Base-by-base conservation (phyloP, 148 eudicot species). In the Silene conica region DNA sequence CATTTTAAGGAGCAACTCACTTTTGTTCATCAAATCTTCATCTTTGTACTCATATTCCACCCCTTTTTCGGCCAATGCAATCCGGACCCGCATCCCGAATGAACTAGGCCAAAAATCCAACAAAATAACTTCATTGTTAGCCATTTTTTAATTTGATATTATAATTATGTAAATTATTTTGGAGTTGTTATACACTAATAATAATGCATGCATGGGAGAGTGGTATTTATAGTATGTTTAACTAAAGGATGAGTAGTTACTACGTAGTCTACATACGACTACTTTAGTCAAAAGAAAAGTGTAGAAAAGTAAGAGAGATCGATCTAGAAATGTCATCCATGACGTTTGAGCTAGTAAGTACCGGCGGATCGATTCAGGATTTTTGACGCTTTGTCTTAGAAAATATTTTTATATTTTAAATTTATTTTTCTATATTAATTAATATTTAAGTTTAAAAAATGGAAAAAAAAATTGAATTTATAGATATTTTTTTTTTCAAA, bases 61-160 rank as follows among this genome's bases (percentile, higher is more conserved):
- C 11, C 76, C 79, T 43, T 82, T 84, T 7, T 84, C 87, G 3
- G 50, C 77, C 21, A 84, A 46, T 13, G 85, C 85, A 0, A 84
- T 69, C 22, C 79, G 77, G 0, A 72, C 81, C 41, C 87, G 74
- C 73, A 77, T 71, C 8, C 85, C 87, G 55, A 58, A 84, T 23
- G 80, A 79, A 21, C 87, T 84, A 14, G 75, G 9, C 85, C 81
- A 82, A 63, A 60, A 82, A 58, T 74, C 79, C n/a, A 84, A 65
- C 54, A 84, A 60, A 5, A 74, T 38, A 34, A 82, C 73, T 63
- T 79, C 81, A 5, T 79, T 79, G 1, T 79, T 79, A 23, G 18
- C 64, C 71, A 57, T 70, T 19, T 43, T 15, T 54, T 11, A 38
- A 38, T 3, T 12, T 25, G 2, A 6, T 7, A 8, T 61, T 22